Percentiles rank a stretch among this genome's conserved stretches.
These are phyloP conservation scores for Ophiocytium majus DNA, from an alignment of 352 stramenopile genomes.

Conservation along the genomic window DNA sequence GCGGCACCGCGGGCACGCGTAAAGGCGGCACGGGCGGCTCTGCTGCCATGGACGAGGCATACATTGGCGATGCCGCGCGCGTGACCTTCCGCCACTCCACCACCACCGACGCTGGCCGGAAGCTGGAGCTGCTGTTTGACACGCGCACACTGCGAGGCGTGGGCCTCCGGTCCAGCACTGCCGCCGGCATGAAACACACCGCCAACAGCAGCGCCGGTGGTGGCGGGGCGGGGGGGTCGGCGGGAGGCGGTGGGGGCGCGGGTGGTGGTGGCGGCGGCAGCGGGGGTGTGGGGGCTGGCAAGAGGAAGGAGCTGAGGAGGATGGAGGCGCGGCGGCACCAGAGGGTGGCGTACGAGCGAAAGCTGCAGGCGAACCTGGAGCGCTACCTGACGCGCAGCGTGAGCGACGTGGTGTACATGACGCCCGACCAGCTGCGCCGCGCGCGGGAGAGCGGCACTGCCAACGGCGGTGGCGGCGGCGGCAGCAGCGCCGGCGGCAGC, in stretches of 20 bases:
- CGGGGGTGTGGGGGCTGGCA: neutral
- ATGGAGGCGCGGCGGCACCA: conserved; percentile 61
- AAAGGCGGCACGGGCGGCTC: neutral
- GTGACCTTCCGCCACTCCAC: conserved; percentile 46
- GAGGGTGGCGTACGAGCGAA: conserved; percentile 72
- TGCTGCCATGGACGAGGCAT: conserved; percentile 24
- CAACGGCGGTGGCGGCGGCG: conserved; percentile 47
- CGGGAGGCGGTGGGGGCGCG: neutral
- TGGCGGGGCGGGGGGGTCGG: neutral
- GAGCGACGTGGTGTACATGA: conserved; percentile 64
- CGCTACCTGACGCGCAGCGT: conserved; percentile 78
- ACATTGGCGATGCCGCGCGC: conserved; percentile 27
- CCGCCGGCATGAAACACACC: neutral
- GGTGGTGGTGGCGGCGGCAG: neutral
- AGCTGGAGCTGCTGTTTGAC: conserved; percentile 47
- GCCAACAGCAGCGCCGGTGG: neutral
- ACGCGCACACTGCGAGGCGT: neutral
- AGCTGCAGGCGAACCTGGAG: conserved; percentile 78
- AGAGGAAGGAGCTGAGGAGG: conserved; percentile 28
- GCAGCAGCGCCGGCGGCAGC: neutral
- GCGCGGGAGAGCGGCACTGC: conserved; percentile 13
- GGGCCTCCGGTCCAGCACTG: neutral
- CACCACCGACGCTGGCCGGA: conserved; percentile 41
- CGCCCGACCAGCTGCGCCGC: conserved; percentile 44
- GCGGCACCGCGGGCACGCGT: neutral